Evolutionary conservation across 768 basidiomycete genomes (phyloP), one percentile per base, ranked within the genome.

Genomic region (Mrakia blollopis): DNA sequence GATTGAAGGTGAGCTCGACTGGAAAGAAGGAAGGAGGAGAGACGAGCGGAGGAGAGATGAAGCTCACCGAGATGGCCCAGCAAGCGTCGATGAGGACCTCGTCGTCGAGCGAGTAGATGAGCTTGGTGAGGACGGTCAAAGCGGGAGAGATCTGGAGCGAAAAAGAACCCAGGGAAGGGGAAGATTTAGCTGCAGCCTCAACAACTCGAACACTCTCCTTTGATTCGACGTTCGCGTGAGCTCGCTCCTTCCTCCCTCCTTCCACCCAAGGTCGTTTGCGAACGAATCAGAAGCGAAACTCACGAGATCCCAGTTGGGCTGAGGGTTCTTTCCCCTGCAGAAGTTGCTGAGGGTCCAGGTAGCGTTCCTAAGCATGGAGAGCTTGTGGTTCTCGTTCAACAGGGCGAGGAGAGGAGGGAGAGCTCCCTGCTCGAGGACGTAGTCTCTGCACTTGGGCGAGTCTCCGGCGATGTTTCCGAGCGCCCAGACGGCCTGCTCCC

Each of bases 291-390:
- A 72, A 14, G 63, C 69, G 6, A 70, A 50, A 85, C 90, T 79
- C 81, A 97, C 96, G 85, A 96, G 84, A 80, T 96, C 92, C 97
- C 97, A 99, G 81, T 93, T 92, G 32, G 97, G 97, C 83, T 98
- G 97, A 79, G 97, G 97, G 75, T 91, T 89, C 86, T 98, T 98
- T 80, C 97, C 97, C 80, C 97, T 87, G 85, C 97, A 99, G 85
- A 99, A 98, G 87, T 99, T 99, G 87, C 93, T 94, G 84, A 99
- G 85, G 21, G 97, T 98, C 97, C 97, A 99, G 28, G 97, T 99
- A 28, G 97, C 97, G 83, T 99, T 98, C 78, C 85, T 78, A 47
- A 98, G 90, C 96, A 99, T 99, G 83, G 93, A 95, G 80, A 98
- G 87, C 85, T 99, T 99, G 88, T 98, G 94, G 81, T 98, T 91